phyloP scores from a whole-genome alignment of 2,329 filamentous ascomycete genomes.

The Sporothrix luriei region DNA sequence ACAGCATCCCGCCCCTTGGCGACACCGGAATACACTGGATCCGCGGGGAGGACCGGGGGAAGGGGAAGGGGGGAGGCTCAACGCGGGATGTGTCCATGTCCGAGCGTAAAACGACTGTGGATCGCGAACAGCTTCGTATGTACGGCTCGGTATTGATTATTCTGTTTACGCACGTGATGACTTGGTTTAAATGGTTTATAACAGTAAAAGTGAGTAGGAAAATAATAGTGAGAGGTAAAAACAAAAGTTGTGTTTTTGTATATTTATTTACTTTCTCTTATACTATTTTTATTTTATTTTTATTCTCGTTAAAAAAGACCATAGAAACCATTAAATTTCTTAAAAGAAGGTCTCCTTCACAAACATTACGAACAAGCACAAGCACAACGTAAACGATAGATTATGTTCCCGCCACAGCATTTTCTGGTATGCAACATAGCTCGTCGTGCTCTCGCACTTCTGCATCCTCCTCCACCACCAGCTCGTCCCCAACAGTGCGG shows the following conservation, averaged over 20 bases:
- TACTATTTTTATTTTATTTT: neutral
- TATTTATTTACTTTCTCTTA: neutral
- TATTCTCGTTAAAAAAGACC: neutral
- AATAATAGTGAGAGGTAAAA: too few species aligned
- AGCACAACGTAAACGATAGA: too few species aligned
- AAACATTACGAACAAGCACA: too few species aligned
- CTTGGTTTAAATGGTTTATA: neutral
- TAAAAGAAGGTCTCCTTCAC: too few species aligned
- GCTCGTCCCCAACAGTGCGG: constrained; percentile 35
- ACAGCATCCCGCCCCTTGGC: neutral
- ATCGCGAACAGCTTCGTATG: too few species aligned
- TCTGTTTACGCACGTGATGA: neutral
- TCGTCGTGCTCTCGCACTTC: too few species aligned
- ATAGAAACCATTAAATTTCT: neutral
- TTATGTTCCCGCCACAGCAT: too few species aligned
- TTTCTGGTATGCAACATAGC: too few species aligned
- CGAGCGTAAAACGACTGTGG: constrained; percentile 9
- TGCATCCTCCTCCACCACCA: too few species aligned
- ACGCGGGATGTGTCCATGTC: constrained; percentile 14
- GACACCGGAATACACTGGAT: constrained; percentile 16
- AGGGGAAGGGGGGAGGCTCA: neutral
- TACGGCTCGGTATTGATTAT: neutral
- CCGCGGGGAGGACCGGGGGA: too few species aligned
- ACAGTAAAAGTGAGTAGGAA: neutral
- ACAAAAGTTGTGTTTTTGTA: neutral